phyloP scores from a whole-genome alignment of 805 yeast species.

The Candida maesae region DNA sequence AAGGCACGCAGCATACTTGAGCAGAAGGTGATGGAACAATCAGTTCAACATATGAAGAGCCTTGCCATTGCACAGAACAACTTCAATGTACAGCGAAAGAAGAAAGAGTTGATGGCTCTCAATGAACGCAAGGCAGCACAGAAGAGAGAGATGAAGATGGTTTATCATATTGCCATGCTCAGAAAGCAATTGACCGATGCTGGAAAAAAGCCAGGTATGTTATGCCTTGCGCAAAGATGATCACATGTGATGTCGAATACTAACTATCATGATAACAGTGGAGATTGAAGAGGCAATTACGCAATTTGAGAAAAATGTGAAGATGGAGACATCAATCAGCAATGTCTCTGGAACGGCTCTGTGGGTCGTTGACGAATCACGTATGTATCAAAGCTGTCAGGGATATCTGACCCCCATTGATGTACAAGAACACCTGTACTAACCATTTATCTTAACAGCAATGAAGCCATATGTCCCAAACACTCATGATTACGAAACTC shows the following conservation, averaged over 20 bases:
- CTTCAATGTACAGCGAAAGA: conserved; percentile 46
- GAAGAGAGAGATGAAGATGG: conserved; percentile 54
- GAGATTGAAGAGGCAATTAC: conserved; percentile 47
- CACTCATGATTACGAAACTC: conserved; percentile 52
- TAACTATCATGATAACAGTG: conserved; percentile 26
- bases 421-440: neutral
- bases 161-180: conserved; percentile 61
- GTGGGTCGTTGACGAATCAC: conserved; percentile 54
- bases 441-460: conserved; percentile 21
- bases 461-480: conserved; percentile 54
- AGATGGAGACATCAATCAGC: conserved; percentile 50
- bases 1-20: conserved; percentile 36
- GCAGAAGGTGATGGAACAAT: conserved; percentile 27
- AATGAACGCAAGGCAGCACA: conserved; percentile 47
- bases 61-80: conserved; percentile 41
- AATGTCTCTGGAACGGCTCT: conserved; percentile 51
- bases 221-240: too few species aligned
- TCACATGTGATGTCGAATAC: conserved; percentile 3
- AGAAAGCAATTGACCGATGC: conserved; percentile 55
- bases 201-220: conserved; percentile 49
- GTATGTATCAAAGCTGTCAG: conserved; percentile 16
- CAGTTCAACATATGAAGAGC: conserved; percentile 31
- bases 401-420: neutral
- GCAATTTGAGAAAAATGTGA: conserved; percentile 57
- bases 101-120: conserved; percentile 47